Conservation (phyloP, 345 rosid genomes). For the Cardamine resedifolia region DNA sequence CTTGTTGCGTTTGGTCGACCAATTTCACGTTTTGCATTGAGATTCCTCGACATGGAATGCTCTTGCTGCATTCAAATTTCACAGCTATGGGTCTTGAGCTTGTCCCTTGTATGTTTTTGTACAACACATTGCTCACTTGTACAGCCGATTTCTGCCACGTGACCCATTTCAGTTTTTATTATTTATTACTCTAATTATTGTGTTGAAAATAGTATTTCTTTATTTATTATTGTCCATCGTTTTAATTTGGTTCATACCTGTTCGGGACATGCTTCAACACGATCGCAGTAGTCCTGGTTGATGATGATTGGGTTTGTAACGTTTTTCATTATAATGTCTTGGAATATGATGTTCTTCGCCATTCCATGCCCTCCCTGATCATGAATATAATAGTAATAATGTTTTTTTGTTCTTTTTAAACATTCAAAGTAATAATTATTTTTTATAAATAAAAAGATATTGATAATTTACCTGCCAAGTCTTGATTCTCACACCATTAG, state of each 20-base stretch:
- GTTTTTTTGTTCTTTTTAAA: neutral
- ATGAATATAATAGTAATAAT: neutral
- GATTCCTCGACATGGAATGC: conserved; percentile 58
- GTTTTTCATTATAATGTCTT: conserved; percentile 59
- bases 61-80: conserved; percentile 61
- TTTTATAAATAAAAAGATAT: neutral
- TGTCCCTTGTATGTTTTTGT: conserved; percentile 72
- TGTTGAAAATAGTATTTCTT: neutral
- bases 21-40: conserved; percentile 51
- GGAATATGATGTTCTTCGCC: conserved; percentile 64
- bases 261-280: conserved; percentile 45
- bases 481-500: conserved; percentile 86
- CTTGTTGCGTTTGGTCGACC: conserved; percentile 18
- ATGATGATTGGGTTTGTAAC: conserved; percentile 83
- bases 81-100: conserved; percentile 66
- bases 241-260: conserved; percentile 47
- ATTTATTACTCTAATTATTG: neutral
- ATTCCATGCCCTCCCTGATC: conserved; percentile 82
- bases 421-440: neutral
- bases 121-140: conserved; percentile 64
- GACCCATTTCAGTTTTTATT: neutral
- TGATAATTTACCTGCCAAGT: conserved; percentile 77
- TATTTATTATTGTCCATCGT: neutral
- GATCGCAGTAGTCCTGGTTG: conserved; percentile 82
- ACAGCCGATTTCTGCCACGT: conserved; percentile 66